A percentile compares a stretch with the other conserved stretches of the same genome.
Evolutionary conservation across 495 filamentous ascomycete species (phyloP).

Genomic region (Tuber calosporum): DNA sequence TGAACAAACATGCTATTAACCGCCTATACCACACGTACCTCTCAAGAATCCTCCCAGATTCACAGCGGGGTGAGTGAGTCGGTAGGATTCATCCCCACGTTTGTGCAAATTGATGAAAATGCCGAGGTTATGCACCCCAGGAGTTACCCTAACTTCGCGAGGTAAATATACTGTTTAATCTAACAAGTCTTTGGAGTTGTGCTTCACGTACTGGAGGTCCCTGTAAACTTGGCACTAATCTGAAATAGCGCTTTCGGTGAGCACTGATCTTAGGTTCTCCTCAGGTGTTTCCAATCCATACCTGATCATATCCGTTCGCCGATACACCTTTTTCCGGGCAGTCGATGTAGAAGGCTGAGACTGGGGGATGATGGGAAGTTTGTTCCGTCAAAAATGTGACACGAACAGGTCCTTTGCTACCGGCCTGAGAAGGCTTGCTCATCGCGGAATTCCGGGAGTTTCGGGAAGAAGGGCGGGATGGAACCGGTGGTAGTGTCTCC

Average conservation of each 20-base stretch:
- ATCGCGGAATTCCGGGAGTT: constrained; percentile 50
- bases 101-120: constrained; percentile 85
- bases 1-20: constrained; percentile 25
- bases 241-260: constrained; percentile 9
- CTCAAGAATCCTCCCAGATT: constrained; percentile 81
- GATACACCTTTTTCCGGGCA: constrained; percentile 85
- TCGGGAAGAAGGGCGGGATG: constrained; percentile 49
- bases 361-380: constrained; percentile 95
- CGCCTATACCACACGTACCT: constrained; percentile 45
- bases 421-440: constrained; percentile 43
- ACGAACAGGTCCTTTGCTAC: constrained; percentile 53
- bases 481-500: constrained; percentile 47
- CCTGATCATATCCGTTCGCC: constrained; percentile 84
- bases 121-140: constrained; percentile 86
- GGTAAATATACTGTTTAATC: neutral
- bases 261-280: neutral
- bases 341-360: constrained; percentile 90
- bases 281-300: constrained; percentile 10
- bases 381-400: constrained; percentile 95
- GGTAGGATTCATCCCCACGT: constrained; percentile 80
- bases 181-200: neutral
- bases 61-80: constrained; percentile 89
- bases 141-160: constrained; percentile 63
- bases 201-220: constrained; percentile 56
- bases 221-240: constrained; percentile 94